These are phyloP conservation scores for Geotrichum klebahnii DNA, from an alignment of 1,139 yeast genomes.

Conservation along the genomic window DNA sequence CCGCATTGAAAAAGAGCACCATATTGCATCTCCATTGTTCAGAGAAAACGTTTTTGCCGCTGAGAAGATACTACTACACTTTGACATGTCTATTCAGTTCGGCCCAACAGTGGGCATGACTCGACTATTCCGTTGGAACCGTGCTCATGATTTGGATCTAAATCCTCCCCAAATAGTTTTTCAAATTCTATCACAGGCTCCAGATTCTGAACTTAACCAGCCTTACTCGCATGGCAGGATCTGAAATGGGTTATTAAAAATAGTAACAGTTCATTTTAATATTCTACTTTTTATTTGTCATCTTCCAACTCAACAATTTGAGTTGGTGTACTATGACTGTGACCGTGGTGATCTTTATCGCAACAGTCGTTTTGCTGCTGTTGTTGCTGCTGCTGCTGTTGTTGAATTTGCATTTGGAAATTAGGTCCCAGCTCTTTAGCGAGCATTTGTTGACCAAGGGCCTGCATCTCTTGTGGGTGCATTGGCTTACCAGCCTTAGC, in stretches of 20 bases:
- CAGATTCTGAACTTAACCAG: neutral
- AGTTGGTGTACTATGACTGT: conserved; percentile 13
- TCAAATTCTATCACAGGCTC: conserved; percentile 27
- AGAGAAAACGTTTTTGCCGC: conserved; percentile 23
- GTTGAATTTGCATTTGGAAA: conserved; percentile 11
- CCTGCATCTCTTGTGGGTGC: conserved; percentile 13
- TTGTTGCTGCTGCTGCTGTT: conserved; percentile 7
- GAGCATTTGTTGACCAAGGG: conserved; percentile 17
- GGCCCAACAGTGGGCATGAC: conserved; percentile 43
- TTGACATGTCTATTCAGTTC: conserved; percentile 38
- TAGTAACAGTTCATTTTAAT: neutral
- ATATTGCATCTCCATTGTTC: conserved; percentile 1
- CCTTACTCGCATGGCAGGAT: conserved; percentile 2
- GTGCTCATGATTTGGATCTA: conserved; percentile 79
- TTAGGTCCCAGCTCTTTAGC: conserved; percentile 19
- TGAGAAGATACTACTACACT: conserved; percentile 37
- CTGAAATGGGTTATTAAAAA: neutral
- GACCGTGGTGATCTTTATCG: conserved; percentile 13
- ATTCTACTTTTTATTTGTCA: conserved; percentile 6
- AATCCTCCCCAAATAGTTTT: conserved; percentile 39
- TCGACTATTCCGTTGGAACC: conserved; percentile 62
- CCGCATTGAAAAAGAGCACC: neutral
- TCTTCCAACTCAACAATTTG: conserved; percentile 11
- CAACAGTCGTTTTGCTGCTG: conserved; percentile 7
- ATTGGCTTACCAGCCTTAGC: conserved; percentile 22